These are phyloP conservation scores for Pyrenula massariospora DNA, from an alignment of 495 filamentous ascomycete genomes.

Conservation along the genomic window DNA sequence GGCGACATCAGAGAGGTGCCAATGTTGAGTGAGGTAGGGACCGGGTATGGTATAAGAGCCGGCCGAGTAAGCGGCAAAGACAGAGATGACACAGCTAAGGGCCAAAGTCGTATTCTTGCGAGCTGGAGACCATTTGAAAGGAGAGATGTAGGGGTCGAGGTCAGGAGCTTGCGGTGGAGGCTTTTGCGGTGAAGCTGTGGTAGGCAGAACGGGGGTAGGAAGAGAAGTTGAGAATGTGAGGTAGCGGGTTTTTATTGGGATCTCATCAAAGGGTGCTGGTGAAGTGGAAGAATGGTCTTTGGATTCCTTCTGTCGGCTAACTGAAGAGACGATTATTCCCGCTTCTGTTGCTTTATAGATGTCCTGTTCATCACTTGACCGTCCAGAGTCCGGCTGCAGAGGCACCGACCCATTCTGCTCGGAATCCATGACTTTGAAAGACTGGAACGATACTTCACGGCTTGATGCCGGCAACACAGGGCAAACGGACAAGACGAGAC, in stretches of 20 bases:
- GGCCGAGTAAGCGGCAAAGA: conserved; percentile 68
- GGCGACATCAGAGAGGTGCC: conserved; percentile 50
- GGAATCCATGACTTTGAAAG: not conserved
- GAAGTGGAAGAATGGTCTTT: not conserved
- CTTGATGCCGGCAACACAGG: too few species aligned
- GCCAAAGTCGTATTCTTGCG: conserved; percentile 64
- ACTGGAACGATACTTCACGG: too few species aligned
- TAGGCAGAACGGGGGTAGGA: conserved; percentile 41
- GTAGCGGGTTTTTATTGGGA: conserved; percentile 51
- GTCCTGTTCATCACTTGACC: not conserved
- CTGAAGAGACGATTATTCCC: not conserved
- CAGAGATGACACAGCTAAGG: conserved; percentile 65
- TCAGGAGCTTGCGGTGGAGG: conserved; percentile 45
- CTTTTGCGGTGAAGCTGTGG: conserved; percentile 18
- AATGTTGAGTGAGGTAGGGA: conserved; percentile 47
- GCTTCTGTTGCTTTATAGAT: not conserved
- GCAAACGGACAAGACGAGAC: too few species aligned
- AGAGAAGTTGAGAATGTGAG: conserved; percentile 60
- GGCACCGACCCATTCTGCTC: not conserved
- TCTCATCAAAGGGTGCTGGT: not conserved
- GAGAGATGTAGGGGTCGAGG: conserved; percentile 19
- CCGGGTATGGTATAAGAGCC: conserved; percentile 67
- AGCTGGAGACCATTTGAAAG: conserved; percentile 35
- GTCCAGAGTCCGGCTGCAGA: not conserved
- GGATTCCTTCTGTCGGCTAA: not conserved